Base-by-base conservation (phyloP, 768 basidiomycete species). In the Hygrophorus pudorinus region DNA sequence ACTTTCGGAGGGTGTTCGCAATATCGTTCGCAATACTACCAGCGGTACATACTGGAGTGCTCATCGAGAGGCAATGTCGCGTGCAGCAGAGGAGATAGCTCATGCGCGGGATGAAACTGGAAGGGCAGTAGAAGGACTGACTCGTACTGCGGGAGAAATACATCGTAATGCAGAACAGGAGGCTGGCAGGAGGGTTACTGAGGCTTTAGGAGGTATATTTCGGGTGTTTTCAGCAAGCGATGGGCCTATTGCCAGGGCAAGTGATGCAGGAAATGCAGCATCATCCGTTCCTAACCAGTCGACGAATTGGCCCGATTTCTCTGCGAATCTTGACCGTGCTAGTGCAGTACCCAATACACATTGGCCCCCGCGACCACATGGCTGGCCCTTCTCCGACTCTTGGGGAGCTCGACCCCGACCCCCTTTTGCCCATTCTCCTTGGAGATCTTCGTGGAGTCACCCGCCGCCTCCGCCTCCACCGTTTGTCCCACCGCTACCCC, bases 21-120 rank as follows among this genome's bases (percentile, higher is more conserved):
- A 74, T 54, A 73, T 89, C 28, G 57, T 78, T 36, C 64, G 65
- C 40, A 84, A 87, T 51, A 66, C 79, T 3, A 65, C 70, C 4
- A 75, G 65, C 41, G 85, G 84, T 17, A 65, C 72, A 7, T 88
- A 89, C 56, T 89, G 82, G 84, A 59, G 64, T 29, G 59, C 69
- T 21, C 81, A 85, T 53, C 74, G 79, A 38, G 72, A 74, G 7
- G 64, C 73, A 2, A 59, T 85, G 35, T 71, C 76, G 6, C 72
- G 74, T 16, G 75, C 78, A 14, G 78, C 76, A 3, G 70, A 73
- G 28, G 67, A 72, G 29, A 53, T 82, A 6, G 67, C 72, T 12
- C 74, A 44, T n/a, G 46, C 49, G 3, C 45, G 41, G 34, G 32
- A 71, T 42, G 64, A 64, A 37, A 66, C 75, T 1, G 51, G 66